A percentile compares a stretch with the other conserved stretches of the same genome.
These are phyloP conservation scores for Babesia sp. DNA, from an alignment of 169 alveolate species.

Conservation along the genomic window DNA sequence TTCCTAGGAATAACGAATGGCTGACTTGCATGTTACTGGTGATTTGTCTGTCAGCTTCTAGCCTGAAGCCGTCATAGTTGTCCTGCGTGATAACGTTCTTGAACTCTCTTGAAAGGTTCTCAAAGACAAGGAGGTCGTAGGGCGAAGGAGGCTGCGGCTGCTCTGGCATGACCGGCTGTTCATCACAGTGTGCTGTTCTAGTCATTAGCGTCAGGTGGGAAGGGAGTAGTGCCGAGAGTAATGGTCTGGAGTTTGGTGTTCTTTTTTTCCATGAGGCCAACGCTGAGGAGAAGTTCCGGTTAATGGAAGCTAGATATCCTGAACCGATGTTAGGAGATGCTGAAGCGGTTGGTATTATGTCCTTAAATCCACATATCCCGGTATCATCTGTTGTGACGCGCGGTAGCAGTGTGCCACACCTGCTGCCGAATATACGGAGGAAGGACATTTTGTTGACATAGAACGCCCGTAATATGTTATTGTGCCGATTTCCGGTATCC, in stretches of 20 bases:
- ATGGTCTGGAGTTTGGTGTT: not conserved
- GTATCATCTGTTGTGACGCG: constrained; percentile 21
- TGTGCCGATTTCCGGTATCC: not conserved
- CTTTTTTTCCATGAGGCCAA: constrained; percentile 24
- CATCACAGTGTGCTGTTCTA: constrained; percentile 28
- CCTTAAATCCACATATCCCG: not conserved
- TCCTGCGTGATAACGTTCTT: constrained; percentile 85
- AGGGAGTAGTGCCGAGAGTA: constrained; percentile 20
- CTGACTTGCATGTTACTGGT: constrained; percentile 82
- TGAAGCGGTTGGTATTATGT: not conserved
- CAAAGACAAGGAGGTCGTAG: constrained; percentile 66
- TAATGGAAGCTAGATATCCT: not conserved
- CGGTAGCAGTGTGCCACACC: constrained; percentile 26
- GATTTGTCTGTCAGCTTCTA: constrained; percentile 85
- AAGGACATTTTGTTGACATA: constrained; percentile 4
- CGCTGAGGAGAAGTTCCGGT: constrained; percentile 1
- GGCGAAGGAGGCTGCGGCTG: constrained; percentile 24
- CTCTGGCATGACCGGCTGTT: constrained; percentile 13
- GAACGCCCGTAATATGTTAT: not conserved
- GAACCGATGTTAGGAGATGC: not conserved
- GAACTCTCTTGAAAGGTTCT: constrained; percentile 83
- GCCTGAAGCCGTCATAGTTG: constrained; percentile 89
- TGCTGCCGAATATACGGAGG: constrained; percentile 16
- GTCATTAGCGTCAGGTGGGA: constrained; percentile 5
- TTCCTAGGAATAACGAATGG: constrained; percentile 85